Percentiles rank a stretch among this genome's conserved stretches.
Conservation (phyloP, 2,329 filamentous ascomycete species). For the Venturia aucupariae region DNA sequence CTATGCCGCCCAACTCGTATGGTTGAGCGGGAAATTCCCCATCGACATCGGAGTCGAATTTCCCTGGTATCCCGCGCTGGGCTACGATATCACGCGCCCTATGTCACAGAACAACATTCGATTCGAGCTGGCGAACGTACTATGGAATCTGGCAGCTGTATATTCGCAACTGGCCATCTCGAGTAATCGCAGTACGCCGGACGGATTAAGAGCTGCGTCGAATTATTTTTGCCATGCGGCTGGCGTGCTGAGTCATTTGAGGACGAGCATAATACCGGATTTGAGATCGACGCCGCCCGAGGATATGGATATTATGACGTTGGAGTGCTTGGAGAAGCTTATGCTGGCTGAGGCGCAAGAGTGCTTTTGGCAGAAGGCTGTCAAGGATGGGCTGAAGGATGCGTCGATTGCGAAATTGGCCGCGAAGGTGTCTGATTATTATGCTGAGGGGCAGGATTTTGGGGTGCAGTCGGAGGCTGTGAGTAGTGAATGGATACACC, state of each 20-base stretch:
- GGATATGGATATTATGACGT: slow-evolving; percentile 85
- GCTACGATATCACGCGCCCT: slow-evolving; percentile 75
- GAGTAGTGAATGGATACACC: slow-evolving; percentile 93
- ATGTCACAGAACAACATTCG: slow-evolving; percentile 55
- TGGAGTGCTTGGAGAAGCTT: slow-evolving; percentile 74
- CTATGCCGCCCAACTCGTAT: slow-evolving; percentile 87
- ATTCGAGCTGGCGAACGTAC: slow-evolving; percentile 82
- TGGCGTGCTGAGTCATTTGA: slow-evolving; percentile 72
- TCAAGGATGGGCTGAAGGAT: slow-evolving; percentile 89
- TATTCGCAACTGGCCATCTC: slow-evolving; percentile 87
- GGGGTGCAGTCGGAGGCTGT: slow-evolving; percentile 84
- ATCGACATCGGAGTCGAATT: slow-evolving; percentile 97
- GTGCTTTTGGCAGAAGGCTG: slow-evolving; percentile 96
- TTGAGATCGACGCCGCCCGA: slow-evolving; percentile 78
- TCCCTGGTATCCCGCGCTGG: slow-evolving; percentile 88
- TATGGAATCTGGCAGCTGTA: slow-evolving; percentile 87
- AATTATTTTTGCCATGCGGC: slow-evolving; percentile 85
- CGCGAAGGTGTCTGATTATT: slow-evolving; percentile 83
- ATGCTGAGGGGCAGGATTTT: slow-evolving; percentile 72
- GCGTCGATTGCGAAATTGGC: slow-evolving; percentile 85
- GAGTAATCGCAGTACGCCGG: slow-evolving; percentile 65
- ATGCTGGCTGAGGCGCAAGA: slow-evolving; percentile 91
- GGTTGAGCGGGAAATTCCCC: slow-evolving; percentile 91
- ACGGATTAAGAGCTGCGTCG: slow-evolving; percentile 79
- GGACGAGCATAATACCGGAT: slow-evolving; percentile 68